Percentiles rank a stretch among this genome's conserved stretches.
phyloP scores from a whole-genome alignment of 116 monocot genomes.

The Posidonia oceanica region DNA sequence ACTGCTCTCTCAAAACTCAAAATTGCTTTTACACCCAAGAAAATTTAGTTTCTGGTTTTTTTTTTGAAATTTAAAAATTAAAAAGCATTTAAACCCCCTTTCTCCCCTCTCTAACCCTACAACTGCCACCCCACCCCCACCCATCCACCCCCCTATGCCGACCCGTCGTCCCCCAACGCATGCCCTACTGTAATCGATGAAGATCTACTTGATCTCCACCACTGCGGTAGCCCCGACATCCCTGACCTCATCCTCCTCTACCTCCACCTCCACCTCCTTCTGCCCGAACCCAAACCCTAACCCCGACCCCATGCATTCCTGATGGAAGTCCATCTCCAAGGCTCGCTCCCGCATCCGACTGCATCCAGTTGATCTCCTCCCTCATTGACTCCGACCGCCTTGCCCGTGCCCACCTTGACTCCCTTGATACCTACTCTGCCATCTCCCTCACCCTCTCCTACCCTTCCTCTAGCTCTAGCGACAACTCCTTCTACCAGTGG shows the following conservation, averaged over 20 bases:
- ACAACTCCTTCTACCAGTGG: slow-evolving; percentile 85
- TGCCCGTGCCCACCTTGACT: slow-evolving; percentile 42
- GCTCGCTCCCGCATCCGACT: slow-evolving; percentile 54
- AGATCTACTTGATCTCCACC: slow-evolving; percentile 15
- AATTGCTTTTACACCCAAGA: no score
- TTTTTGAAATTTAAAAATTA: no score
- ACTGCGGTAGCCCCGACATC: slow-evolving; percentile 7
- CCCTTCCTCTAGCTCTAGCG: slow-evolving; percentile 43
- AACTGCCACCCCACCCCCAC: no score
- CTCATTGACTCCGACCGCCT: slow-evolving; percentile 58
- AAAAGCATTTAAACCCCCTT: no score
- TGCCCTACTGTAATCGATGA: slow-evolving; percentile 5
- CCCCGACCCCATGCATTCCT: slow-evolving; percentile 31
- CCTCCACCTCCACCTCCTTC: slow-evolving; percentile 5
- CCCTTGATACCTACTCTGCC: slow-evolving; percentile 31
- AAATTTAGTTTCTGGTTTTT: no score
- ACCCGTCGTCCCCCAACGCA: no score
- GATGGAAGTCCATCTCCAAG: slow-evolving; percentile 72
- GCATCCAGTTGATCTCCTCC: slow-evolving; percentile 32
- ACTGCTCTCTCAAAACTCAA: no score
- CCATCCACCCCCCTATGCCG: no score
- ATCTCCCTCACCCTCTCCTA: slow-evolving; percentile 31
- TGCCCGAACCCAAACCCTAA: slow-evolving; percentile 11
- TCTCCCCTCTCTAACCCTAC: no score
- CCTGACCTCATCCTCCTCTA: slow-evolving; percentile 24